These are phyloP conservation scores for Punica granatum DNA, from an alignment of 345 rosid genomes.

Conservation along the genomic window DNA sequence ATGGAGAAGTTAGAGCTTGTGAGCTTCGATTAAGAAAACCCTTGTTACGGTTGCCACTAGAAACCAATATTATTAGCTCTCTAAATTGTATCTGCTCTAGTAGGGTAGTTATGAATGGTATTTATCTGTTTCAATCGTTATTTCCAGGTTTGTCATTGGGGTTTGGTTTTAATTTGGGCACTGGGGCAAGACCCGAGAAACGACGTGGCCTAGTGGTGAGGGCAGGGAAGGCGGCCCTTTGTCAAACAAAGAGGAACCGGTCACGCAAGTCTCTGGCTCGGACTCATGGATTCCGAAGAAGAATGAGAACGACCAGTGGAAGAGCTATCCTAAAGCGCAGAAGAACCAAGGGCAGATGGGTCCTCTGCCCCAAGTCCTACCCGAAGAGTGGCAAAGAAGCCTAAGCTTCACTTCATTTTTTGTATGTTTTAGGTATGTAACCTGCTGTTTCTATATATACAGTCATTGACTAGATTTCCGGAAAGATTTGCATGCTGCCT, in stretches of 20 bases:
- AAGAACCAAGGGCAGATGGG: constrained; percentile 86
- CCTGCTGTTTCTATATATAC: background rate
- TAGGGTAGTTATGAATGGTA: background rate
- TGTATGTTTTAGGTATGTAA: background rate
- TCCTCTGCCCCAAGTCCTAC: constrained; percentile 85
- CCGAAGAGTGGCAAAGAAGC: constrained; percentile 60
- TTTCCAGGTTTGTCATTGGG: constrained; percentile 63
- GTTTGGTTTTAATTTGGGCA: constrained; percentile 34
- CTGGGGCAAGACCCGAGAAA: constrained; percentile 26
- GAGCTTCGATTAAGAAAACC: background rate
- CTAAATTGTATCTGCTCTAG: background rate
- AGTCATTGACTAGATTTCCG: background rate
- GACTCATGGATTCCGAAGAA: constrained; percentile 81
- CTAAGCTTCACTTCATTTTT: background rate
- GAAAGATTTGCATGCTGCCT: no score
- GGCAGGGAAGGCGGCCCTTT: constrained; percentile 81
- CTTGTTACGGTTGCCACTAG: background rate
- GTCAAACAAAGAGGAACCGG: constrained; percentile 85
- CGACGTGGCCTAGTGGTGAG: constrained; percentile 67
- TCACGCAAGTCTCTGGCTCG: constrained; percentile 90
- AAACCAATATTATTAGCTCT: no score
- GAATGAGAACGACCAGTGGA: constrained; percentile 88
- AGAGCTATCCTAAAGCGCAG: constrained; percentile 79
- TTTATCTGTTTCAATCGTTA: background rate
- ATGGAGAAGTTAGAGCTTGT: no score